phyloP scores from a whole-genome alignment of 495 filamentous ascomycete species.

The Lasiosphaeria miniovina region DNA sequence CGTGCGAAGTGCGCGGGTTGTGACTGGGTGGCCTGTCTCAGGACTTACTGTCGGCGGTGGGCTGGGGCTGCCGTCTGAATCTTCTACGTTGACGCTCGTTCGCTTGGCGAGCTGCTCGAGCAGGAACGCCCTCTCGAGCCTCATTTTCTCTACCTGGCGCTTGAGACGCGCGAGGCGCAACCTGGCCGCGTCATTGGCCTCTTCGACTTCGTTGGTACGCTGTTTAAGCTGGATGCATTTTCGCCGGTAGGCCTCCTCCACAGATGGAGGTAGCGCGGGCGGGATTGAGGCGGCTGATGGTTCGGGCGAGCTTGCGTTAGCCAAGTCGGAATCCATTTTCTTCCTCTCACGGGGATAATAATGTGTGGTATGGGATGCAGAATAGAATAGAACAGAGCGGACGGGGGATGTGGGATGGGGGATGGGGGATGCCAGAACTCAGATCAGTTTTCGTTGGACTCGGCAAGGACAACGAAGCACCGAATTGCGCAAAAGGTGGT shows the following conservation, averaged over 20 bases:
- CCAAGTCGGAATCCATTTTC: not conserved
- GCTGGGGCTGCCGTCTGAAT: slow-evolving; percentile 68
- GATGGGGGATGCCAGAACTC: too few species aligned
- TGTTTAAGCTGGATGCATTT: slow-evolving; percentile 96
- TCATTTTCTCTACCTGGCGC: slow-evolving; percentile 83
- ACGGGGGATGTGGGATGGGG: too few species aligned
- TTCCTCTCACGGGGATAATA: not conserved
- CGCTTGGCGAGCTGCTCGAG: slow-evolving; percentile 83
- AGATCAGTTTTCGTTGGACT: too few species aligned
- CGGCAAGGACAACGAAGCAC: too few species aligned
- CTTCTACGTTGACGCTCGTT: slow-evolving; percentile 76
- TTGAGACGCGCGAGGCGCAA: slow-evolving; percentile 75
- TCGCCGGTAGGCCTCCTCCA: slow-evolving; percentile 91
- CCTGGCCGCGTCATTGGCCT: slow-evolving; percentile 76
- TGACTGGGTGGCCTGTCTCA: slow-evolving; percentile 9
- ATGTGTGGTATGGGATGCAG: not conserved
- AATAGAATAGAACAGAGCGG: too few species aligned
- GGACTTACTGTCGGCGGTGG: slow-evolving; percentile 65
- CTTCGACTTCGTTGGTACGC: slow-evolving; percentile 85
- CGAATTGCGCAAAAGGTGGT: too few species aligned
- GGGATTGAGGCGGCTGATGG: slow-evolving; percentile 45
- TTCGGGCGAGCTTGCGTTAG: not conserved
- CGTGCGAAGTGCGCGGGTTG: slow-evolving; percentile 19
- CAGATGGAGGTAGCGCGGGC: slow-evolving; percentile 79
- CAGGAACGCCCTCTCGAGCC: slow-evolving; percentile 84